Conservation (phyloP, 306 rosid genomes). For the Trifolium dubium region DNA sequence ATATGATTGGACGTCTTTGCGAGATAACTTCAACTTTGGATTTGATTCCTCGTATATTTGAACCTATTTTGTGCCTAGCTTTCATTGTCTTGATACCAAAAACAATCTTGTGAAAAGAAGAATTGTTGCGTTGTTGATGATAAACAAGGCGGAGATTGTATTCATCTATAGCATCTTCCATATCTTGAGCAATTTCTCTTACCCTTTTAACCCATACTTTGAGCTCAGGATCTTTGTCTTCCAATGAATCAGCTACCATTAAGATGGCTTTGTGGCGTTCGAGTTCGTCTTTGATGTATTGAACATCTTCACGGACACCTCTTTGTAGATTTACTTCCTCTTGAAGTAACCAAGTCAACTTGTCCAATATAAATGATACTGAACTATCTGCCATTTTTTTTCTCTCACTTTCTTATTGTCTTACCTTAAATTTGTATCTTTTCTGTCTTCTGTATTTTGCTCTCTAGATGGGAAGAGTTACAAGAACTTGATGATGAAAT, state of each 20-base stretch:
- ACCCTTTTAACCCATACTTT: constrained; percentile 54
- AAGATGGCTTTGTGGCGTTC: constrained; percentile 49
- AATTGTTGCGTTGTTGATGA: background rate
- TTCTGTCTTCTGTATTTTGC: background rate
- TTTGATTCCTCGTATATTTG: constrained; percentile 45
- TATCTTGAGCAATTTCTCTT: constrained; percentile 53
- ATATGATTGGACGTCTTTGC: constrained; percentile 36
- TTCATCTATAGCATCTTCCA: constrained; percentile 63
- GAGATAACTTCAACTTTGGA: constrained; percentile 42
- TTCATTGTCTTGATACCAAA: background rate
- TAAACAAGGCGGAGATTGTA: constrained; percentile 41
- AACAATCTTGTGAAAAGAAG: background rate
- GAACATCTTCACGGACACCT: constrained; percentile 53
- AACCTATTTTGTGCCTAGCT: constrained; percentile 50
- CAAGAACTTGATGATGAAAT: background rate
- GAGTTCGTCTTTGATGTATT: constrained; percentile 50
- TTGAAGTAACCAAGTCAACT: constrained; percentile 42
- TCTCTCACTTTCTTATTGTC: background rate
- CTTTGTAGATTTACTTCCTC: constrained; percentile 47
- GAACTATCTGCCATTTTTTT: constrained; percentile 60
- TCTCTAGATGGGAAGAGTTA: background rate
- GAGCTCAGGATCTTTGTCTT: constrained; percentile 49
- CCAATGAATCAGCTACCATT: constrained; percentile 48
- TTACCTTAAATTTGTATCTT: background rate
- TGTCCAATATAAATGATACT: constrained; percentile 50